A percentile compares a stretch with the other conserved stretches of the same genome.
Evolutionary conservation across 441 rosid genomes (phyloP).

Genomic region (Breynia disticha): DNA sequence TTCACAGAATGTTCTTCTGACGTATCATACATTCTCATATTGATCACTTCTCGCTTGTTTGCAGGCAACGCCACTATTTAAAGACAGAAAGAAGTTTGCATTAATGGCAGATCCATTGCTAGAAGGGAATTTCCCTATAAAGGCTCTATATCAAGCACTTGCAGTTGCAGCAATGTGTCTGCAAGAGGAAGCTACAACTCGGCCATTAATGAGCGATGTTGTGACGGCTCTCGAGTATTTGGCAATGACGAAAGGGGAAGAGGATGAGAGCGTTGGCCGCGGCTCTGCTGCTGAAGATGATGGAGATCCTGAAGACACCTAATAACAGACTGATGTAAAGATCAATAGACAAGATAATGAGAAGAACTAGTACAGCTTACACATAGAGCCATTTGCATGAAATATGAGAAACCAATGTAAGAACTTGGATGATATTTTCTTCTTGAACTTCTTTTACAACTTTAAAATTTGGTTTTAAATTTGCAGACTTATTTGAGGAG

Average conservation of each 20-base stretch:
- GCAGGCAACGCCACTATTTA: slow-evolving; percentile 84
- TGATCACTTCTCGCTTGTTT: background rate
- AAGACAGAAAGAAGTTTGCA: slow-evolving; percentile 64
- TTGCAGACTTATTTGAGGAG: no score
- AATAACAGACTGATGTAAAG: no score
- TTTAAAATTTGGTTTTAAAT: no score
- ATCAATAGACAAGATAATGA: no score
- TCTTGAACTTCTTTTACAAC: no score
- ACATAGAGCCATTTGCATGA: no score
- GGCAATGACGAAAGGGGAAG: slow-evolving; percentile 25
- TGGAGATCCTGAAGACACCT: slow-evolving; percentile 1
- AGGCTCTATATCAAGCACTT: slow-evolving; percentile 83
- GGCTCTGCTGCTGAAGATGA: slow-evolving; percentile 6
- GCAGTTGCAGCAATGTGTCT: slow-evolving; percentile 97
- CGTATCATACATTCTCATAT: background rate
- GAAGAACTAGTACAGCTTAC: no score
- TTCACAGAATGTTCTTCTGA: background rate
- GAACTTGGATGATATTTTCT: no score
- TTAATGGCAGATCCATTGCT: slow-evolving; percentile 80
- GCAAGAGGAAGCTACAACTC: slow-evolving; percentile 67
- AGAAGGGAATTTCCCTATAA: slow-evolving; percentile 51
- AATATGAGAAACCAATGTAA: no score
- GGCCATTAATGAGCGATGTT: slow-evolving; percentile 91
- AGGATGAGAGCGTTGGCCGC: slow-evolving; percentile 6
- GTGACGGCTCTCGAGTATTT: slow-evolving; percentile 82